These are phyloP conservation scores for Saitoella complicata DNA, from an alignment of 805 yeast genomes.

Conservation along the genomic window DNA sequence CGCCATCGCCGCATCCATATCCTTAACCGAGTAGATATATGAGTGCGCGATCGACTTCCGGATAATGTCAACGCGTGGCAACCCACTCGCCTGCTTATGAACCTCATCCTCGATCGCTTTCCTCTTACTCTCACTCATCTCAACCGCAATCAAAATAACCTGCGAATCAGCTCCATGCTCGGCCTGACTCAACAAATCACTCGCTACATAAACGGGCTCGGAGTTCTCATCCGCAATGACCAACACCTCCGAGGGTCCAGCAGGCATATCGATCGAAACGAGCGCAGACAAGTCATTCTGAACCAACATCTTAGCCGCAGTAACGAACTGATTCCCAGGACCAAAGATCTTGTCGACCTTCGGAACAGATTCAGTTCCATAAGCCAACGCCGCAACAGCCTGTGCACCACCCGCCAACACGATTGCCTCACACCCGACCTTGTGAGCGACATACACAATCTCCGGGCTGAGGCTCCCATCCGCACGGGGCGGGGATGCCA, in stretches of 20 bases:
- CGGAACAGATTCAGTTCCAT: conserved; percentile 83
- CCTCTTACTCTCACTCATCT: conserved; percentile 42
- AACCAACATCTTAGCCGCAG: conserved; percentile 97
- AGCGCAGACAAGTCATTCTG: conserved; percentile 89
- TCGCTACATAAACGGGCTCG: conserved; percentile 93
- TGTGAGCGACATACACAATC: conserved; percentile 92
- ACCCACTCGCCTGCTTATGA: conserved; percentile 58
- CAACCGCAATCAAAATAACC: conserved; percentile 78
- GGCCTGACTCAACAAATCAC: conserved; percentile 91
- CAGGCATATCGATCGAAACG: conserved; percentile 98
- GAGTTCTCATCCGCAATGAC: conserved; percentile 79
- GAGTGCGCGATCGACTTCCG: conserved; percentile 88
- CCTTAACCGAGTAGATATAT: conserved; percentile 51
- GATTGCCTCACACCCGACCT: conserved; percentile 79
- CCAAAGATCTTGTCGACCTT: conserved; percentile 95
- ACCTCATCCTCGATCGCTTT: conserved; percentile 66
- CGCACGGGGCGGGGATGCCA: conserved; percentile 91
- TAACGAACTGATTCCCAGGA: conserved; percentile 98
- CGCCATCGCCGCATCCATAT: conserved; percentile 66
- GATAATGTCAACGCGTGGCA: conserved; percentile 88
- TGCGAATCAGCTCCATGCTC: conserved; percentile 98
- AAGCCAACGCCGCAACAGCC: conserved; percentile 97
- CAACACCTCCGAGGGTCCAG: conserved; percentile 96
- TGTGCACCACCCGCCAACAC: conserved; percentile 99
- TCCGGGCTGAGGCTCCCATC: conserved; percentile 93